Evolutionary conservation across 2,329 filamentous ascomycete species (phyloP).

Genomic region (Hymenoscyphus albidus): DNA sequence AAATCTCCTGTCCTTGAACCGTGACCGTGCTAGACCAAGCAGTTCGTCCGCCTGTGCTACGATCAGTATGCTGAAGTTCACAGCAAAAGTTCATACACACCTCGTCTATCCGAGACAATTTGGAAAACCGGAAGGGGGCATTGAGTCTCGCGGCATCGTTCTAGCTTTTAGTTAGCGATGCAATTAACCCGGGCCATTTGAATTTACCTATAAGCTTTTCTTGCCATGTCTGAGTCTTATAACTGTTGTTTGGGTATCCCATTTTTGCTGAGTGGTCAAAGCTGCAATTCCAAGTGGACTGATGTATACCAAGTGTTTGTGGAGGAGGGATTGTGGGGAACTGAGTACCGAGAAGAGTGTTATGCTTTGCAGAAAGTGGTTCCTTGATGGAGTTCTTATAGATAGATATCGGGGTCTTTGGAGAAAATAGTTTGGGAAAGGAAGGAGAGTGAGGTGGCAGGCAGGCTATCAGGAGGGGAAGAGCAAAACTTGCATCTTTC

Average conservation of each 20-base stretch:
- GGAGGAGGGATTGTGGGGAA: slow-evolving; percentile 28
- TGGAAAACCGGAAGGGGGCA: slow-evolving; percentile 58
- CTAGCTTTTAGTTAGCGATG: slow-evolving; percentile 40
- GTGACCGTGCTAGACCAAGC: slow-evolving; percentile 82
- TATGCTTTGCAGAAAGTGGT: slow-evolving; percentile 33
- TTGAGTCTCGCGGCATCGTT: slow-evolving; percentile 53
- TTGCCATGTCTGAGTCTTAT: slow-evolving; percentile 34
- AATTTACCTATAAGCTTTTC: slow-evolving; percentile 39
- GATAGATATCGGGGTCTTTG: slow-evolving; percentile 17
- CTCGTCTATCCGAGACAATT: slow-evolving; percentile 71
- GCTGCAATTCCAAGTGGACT: slow-evolving; percentile 12
- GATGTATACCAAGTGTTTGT: slow-evolving; percentile 13
- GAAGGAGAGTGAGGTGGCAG: slow-evolving; percentile 35
- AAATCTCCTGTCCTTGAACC: slow-evolving; percentile 60
- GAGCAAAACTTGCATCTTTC: slow-evolving; percentile 26
- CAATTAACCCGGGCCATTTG: slow-evolving; percentile 13
- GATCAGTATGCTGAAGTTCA: slow-evolving; percentile 28
- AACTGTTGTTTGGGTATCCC: slow-evolving; percentile 31
- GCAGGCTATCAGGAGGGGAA: slow-evolving; percentile 25
- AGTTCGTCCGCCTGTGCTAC: slow-evolving; percentile 69
- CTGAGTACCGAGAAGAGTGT: slow-evolving; percentile 30
- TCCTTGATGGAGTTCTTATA: slow-evolving; percentile 33
- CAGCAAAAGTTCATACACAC: slow-evolving; percentile 41
- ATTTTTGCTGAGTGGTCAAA: slow-evolving; percentile 24
- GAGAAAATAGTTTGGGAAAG: slow-evolving; percentile 18